phyloP scores from a whole-genome alignment of 164 flowering plant species.

The Sextonia rubra region DNA sequence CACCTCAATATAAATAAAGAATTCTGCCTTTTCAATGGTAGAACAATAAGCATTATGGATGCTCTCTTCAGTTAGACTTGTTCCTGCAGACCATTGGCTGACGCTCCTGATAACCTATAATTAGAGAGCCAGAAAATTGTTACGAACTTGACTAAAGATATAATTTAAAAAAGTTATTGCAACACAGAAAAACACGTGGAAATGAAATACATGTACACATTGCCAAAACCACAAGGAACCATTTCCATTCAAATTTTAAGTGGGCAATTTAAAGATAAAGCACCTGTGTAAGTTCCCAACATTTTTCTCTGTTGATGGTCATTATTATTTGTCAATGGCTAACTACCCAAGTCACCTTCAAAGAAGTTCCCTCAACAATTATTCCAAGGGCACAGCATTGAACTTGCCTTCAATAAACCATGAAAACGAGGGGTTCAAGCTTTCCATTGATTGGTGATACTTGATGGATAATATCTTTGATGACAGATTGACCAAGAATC shows the following conservation, averaged over 20 bases:
- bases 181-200: background rate
- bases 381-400: too few relatives aligned
- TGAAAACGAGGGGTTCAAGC: background rate
- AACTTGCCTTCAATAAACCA: background rate
- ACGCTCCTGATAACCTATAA: constrained; percentile 87
- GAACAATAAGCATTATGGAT: constrained; percentile 95
- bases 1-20: constrained; percentile 93
- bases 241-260: too few relatives aligned
- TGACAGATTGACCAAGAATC: background rate
- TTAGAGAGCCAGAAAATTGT: background rate
- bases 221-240: too few relatives aligned
- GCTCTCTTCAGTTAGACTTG: constrained; percentile 92
- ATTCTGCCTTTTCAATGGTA: constrained; percentile 88
- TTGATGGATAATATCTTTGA: too few relatives aligned
- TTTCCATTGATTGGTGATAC: background rate
- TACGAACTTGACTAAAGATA: background rate
- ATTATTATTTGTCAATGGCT: too few relatives aligned
- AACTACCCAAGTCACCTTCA: too few relatives aligned
- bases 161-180: too few relatives aligned
- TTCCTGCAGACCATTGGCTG: constrained; percentile 99
- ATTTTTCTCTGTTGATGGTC: too few relatives aligned
- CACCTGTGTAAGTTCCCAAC: too few relatives aligned
- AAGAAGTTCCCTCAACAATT: too few relatives aligned
- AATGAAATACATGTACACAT: too few relatives aligned
- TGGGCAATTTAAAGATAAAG: too few relatives aligned